phyloP scores from a whole-genome alignment of 768 basidiomycete species.

The Calocera cornea region DNA sequence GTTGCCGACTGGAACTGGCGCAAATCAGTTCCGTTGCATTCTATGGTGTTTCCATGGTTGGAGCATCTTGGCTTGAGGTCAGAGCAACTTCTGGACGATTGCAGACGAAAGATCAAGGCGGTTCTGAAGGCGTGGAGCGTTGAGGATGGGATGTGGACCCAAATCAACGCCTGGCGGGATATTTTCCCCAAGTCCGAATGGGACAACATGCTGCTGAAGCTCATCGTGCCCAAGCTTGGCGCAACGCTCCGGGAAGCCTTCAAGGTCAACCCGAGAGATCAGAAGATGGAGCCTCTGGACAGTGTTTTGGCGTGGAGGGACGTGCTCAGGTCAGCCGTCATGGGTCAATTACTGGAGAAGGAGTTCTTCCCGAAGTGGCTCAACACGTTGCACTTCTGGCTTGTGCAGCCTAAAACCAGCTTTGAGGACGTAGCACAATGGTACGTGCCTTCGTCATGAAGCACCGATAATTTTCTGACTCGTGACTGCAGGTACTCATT shows the following conservation, averaged over 20 bases:
- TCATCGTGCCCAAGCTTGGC: slow-evolving; percentile 83
- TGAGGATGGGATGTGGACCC: slow-evolving; percentile 59
- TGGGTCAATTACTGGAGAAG: slow-evolving; percentile 71
- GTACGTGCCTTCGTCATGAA: slow-evolving; percentile 39
- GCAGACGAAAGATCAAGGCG: slow-evolving; percentile 70
- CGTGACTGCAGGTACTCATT: slow-evolving; percentile 32
- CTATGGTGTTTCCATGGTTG: slow-evolving; percentile 90
- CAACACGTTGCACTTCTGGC: slow-evolving; percentile 81
- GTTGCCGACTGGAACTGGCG: slow-evolving; percentile 65
- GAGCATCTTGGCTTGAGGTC: slow-evolving; percentile 71
- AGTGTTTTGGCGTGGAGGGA: slow-evolving; percentile 63
- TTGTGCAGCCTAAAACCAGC: slow-evolving; percentile 74
- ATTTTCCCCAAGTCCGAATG: slow-evolving; percentile 72
- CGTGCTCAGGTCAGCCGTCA: slow-evolving; percentile 59
- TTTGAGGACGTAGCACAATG: slow-evolving; percentile 88
- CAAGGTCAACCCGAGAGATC: slow-evolving; percentile 77
- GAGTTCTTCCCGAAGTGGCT: slow-evolving; percentile 99
- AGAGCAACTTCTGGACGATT: slow-evolving; percentile 76
- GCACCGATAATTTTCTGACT: neutral
- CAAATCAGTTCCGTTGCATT: slow-evolving; percentile 47
- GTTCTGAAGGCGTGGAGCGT: slow-evolving; percentile 63
- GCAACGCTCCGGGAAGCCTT: slow-evolving; percentile 71
- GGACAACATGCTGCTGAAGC: slow-evolving; percentile 82
- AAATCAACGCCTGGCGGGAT: slow-evolving; percentile 68
- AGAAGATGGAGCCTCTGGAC: slow-evolving; percentile 72